Conservation (phyloP, 106 monocot species). For the Chionographis japonica region DNA sequence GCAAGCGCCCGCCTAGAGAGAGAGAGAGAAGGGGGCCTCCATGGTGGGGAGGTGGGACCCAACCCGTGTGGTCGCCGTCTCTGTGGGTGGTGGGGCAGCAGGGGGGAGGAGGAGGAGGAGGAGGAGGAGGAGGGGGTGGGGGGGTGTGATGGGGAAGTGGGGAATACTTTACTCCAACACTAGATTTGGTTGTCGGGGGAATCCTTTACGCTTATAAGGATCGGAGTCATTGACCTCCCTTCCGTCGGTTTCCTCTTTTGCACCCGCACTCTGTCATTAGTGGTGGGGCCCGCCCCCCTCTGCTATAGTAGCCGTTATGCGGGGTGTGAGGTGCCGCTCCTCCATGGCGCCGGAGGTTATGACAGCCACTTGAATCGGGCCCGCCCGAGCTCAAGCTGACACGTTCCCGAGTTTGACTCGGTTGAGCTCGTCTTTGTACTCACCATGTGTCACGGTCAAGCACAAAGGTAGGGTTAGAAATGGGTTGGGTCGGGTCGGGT, state of each 20-base stretch:
- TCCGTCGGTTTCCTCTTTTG: not conserved
- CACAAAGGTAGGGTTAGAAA: no score
- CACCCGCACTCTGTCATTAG: not conserved
- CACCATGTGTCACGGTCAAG: no score
- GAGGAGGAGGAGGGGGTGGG: conserved; percentile 11
- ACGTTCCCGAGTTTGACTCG: no score
- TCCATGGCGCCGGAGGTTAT: no score
- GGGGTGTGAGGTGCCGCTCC: no score
- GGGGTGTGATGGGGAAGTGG: conserved; percentile 2
- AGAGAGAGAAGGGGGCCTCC: no score
- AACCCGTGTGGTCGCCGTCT: not conserved
- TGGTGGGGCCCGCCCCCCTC: not conserved
- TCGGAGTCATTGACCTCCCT: not conserved
- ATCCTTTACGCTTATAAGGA: conserved; percentile 12
- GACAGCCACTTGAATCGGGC: no score
- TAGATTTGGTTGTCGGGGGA: conserved; percentile 66
- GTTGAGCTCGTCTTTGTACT: no score
- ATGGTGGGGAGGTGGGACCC: not conserved
- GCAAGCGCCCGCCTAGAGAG: not conserved
- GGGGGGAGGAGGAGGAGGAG: not conserved
- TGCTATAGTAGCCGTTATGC: no score
- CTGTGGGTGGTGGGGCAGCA: no score
- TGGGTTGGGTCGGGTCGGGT: no score
- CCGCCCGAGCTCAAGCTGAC: no score
- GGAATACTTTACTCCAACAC: conserved; percentile 8